Base-by-base conservation (phyloP, 129 eudicot genomes). In the Chrysanthemum lavandulifolium region DNA sequence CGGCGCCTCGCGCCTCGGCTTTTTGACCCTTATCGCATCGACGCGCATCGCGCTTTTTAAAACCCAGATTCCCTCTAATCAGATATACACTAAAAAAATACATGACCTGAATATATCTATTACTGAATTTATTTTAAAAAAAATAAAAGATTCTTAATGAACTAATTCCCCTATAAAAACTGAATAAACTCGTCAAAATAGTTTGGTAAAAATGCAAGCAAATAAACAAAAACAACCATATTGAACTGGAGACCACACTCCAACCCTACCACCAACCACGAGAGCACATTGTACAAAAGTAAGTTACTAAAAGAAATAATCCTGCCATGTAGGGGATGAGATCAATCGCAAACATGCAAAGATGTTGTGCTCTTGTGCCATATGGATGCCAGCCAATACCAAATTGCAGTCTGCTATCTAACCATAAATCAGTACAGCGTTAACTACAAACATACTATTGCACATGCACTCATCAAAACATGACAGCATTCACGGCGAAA, bases 321-420 rank as follows among this genome's bases (percentile, higher is more conserved):
- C 43, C 43, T 36, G 43, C 43, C 21, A 12, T 66, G 45, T 45
- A 18, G 60, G 73, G 69, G 73, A 10, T 51, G 21, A 23, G 3
- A 25, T 3, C 43, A 51, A 6, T 50, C 47, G 18, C 56, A 51
- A 68, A 13, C 25, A 68, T 68, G 60, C 25, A 8, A 25, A 23
- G 7, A 65, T 43, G 43, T 36, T 36, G 43, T 36, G 43, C 43
- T 36, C 43, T 36, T 36, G 57, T 52, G 53, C 55, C 70, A 65
- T 13, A 18, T 19, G 23, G 31, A 43, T 65, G 19, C 53, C 70
- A 43, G 55, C 54, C 9, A 65, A 45, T 13, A 47, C 47, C 70
- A 65, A 65, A 65, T n/a, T 65, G 55, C 47, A 14, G 51, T 65
- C 51, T 16, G 16, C 45, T 65, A 65, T 63, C 67, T 52, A 65